Conservation (phyloP, 345 rosid genomes). For the Xanthoceras sorbifolium region DNA sequence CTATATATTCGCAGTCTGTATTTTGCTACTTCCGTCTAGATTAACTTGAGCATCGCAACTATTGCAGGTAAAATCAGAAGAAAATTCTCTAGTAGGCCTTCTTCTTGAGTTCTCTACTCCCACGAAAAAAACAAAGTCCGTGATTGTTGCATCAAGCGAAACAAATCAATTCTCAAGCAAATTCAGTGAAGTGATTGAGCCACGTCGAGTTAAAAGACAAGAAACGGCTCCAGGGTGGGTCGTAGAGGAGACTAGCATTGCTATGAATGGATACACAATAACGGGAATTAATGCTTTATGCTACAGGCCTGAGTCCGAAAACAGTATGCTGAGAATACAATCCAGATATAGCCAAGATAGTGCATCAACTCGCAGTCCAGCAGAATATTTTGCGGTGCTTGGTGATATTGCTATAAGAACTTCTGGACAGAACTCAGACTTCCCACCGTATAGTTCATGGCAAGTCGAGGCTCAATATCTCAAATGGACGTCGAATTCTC, state of each 20-base stretch:
- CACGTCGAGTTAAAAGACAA: slow-evolving; percentile 30
- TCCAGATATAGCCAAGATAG: slow-evolving; percentile 14
- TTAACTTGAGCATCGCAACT: slow-evolving; percentile 3
- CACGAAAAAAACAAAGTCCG: slow-evolving; percentile 30
- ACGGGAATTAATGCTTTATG: slow-evolving; percentile 61
- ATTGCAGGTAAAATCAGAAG: slow-evolving; percentile 72
- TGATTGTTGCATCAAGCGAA: slow-evolving; percentile 47
- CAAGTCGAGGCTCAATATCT: slow-evolving; percentile 42
- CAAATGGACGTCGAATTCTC: slow-evolving; percentile 41
- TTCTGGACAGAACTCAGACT: slow-evolving; percentile 23
- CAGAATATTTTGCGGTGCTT: slow-evolving; percentile 57
- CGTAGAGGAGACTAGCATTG: slow-evolving; percentile 44
- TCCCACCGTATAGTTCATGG: slow-evolving; percentile 58
- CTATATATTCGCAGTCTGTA: background rate
- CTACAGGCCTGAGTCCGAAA: slow-evolving; percentile 42
- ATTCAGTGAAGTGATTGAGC: slow-evolving; percentile 42
- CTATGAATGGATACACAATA: slow-evolving; percentile 49
- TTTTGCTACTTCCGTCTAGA: background rate
- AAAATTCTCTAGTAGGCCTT: slow-evolving; percentile 56
- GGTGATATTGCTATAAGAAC: slow-evolving; percentile 55
- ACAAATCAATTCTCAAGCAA: slow-evolving; percentile 25
- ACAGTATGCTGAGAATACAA: slow-evolving; percentile 15
- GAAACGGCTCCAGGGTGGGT: slow-evolving; percentile 50
- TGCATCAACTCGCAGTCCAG: slow-evolving; percentile 5
- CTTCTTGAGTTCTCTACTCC: slow-evolving; percentile 55